Evolutionary conservation across 805 yeast genomes (phyloP).

Genomic region (Pichia paraexigua): DNA sequence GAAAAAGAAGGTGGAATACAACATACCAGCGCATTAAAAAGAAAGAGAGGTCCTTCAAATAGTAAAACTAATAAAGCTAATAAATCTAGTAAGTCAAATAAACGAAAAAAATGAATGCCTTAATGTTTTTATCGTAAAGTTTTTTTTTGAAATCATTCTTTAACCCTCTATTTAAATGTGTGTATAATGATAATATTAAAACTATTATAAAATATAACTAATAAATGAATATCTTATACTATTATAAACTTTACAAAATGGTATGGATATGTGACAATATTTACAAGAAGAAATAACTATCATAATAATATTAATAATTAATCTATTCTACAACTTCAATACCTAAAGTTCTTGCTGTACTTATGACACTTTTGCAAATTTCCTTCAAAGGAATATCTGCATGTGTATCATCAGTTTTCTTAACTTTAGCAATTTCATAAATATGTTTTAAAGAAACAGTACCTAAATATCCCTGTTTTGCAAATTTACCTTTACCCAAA

Average conservation of each 20-base stretch:
- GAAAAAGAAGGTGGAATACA: background rate
- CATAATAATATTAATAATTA: background rate
- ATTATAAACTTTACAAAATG: background rate
- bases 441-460: conserved; percentile 72
- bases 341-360: conserved; percentile 88
- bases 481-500: conserved; percentile 55
- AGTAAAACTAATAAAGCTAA: background rate
- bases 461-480: conserved; percentile 27
- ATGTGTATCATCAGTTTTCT: conserved; percentile 79
- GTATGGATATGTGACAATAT: background rate
- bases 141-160: background rate
- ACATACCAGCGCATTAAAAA: background rate
- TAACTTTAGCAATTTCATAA: conserved; percentile 91
- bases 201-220: background rate
- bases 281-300: background rate
- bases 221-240: background rate
- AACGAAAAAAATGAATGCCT: background rate
- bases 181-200: background rate
- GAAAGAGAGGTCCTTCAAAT: background rate
- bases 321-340: conserved; percentile 63
- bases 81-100: background rate
- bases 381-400: conserved; percentile 60
- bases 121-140: background rate
- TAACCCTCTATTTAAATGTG: background rate
- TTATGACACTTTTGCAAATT: conserved; percentile 73